Conservation (phyloP, 2,329 filamentous ascomycete genomes). For the Malbranchea cinnamomea region DNA sequence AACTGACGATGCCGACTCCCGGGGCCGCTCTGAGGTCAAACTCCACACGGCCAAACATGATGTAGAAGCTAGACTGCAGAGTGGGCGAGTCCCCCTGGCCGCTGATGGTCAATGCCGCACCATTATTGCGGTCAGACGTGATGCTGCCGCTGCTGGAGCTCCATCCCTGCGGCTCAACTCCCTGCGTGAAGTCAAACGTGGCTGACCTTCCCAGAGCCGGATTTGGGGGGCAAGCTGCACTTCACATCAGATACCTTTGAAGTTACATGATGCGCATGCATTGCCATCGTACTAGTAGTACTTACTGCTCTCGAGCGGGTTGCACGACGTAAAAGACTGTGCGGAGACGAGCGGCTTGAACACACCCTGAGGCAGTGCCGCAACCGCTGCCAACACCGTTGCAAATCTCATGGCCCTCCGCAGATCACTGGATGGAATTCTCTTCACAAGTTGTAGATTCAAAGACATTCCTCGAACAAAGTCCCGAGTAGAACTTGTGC, state of each 20-base stretch:
- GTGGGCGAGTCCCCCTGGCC: constrained; percentile 71
- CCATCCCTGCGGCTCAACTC: constrained; percentile 67
- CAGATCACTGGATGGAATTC: too few species aligned
- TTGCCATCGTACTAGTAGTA: too few species aligned
- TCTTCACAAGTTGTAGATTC: too few species aligned
- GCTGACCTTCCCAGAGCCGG: constrained; percentile 72
- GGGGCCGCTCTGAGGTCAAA: constrained; percentile 73
- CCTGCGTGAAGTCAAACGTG: constrained; percentile 67
- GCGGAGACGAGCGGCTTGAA: too few species aligned
- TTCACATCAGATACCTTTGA: constrained; percentile 6
- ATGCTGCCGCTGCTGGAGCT: constrained; percentile 51
- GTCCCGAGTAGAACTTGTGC: too few species aligned
- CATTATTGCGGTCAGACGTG: constrained; percentile 60
- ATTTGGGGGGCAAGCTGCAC: constrained; percentile 55
- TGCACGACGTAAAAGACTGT: too few species aligned
- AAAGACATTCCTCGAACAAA: too few species aligned
- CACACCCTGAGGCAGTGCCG: too few species aligned
- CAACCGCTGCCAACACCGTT: too few species aligned
- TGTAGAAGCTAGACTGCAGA: constrained; percentile 84
- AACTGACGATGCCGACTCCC: constrained; percentile 84
- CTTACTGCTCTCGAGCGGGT: too few species aligned
- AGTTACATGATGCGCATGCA: too few species aligned
- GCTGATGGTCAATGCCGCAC: constrained; percentile 66
- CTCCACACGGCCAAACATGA: constrained; percentile 94
- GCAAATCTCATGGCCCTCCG: too few species aligned